These are phyloP conservation scores for Aspergillus conjunctus DNA, from an alignment of 495 filamentous ascomycete genomes.

Conservation along the genomic window DNA sequence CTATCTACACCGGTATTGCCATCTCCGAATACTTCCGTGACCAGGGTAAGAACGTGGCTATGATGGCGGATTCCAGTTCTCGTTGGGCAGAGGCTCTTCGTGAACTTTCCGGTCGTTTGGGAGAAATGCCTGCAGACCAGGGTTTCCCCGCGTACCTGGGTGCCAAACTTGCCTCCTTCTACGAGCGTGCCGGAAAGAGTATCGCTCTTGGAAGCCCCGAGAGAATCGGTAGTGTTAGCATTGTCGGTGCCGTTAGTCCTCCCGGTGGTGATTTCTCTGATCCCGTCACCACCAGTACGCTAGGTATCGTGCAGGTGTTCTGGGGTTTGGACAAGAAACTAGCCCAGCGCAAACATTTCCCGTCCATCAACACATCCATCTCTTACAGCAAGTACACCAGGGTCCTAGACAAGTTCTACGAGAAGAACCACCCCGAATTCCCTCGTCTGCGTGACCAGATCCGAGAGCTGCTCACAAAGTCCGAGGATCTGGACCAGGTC, in stretches of 20 bases:
- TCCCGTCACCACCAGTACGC: constrained; percentile 90
- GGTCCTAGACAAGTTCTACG: constrained; percentile 87
- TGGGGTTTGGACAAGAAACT: constrained; percentile 99
- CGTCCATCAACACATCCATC: constrained; percentile 92
- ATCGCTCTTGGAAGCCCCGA: constrained; percentile 84
- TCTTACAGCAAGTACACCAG: constrained; percentile 97
- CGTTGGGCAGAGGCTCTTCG: constrained; percentile 98
- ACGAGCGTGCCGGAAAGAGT: constrained; percentile 93
- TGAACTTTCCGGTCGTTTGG: constrained; percentile 98
- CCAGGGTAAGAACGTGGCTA: constrained; percentile 95
- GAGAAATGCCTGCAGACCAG: constrained; percentile 99
- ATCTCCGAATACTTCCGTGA: constrained; percentile 98
- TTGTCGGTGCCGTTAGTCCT: constrained; percentile 95
- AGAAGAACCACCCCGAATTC: constrained; percentile 91
- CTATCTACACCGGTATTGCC: constrained; percentile 98
- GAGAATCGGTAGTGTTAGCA: constrained; percentile 88
- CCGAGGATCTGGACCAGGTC: constrained; percentile 96
- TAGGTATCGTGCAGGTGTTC: constrained; percentile 98
- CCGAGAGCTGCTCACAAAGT: constrained; percentile 87
- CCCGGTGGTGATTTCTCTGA: constrained; percentile 99
- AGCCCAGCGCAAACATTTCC: constrained; percentile 98
- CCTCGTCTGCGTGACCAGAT: constrained; percentile 89
- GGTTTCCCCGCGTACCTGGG: constrained; percentile 98
- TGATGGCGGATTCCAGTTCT: constrained; percentile 99
- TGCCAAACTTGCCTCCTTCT: constrained; percentile 97